Conservation (phyloP, 1,139 yeast species). For the Saccharomycopsis crataegensis region DNA sequence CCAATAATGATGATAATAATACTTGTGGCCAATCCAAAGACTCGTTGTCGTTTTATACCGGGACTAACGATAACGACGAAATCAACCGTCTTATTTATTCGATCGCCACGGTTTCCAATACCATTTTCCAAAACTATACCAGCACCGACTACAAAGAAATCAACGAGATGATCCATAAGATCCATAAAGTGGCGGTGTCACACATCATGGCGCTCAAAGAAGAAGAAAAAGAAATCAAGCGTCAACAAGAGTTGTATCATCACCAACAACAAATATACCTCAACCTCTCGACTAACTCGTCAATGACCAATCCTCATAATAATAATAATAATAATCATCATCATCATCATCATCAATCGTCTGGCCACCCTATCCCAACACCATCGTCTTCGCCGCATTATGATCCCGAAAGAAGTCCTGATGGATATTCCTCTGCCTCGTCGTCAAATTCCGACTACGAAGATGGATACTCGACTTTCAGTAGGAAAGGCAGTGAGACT, state of each 20-base stretch:
- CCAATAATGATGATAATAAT: not conserved
- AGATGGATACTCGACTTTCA: constrained; percentile 12
- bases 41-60: not conserved
- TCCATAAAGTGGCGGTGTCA: constrained; percentile 17
- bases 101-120: constrained; percentile 16
- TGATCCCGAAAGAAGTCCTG: constrained; percentile 3
- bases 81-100: constrained; percentile 12
- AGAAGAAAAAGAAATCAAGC: constrained; percentile 13
- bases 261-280: constrained; percentile 1
- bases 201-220: constrained; percentile 19
- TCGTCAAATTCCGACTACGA: constrained; percentile 9
- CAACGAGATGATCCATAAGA: constrained; percentile 14
- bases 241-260: not conserved
- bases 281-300: not conserved
- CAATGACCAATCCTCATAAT: too few species aligned
- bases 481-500: constrained; percentile 8
- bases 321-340: too few species aligned
- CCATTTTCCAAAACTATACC: constrained; percentile 14
- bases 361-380: not conserved
- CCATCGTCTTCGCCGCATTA: not conserved
- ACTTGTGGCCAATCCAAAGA: not conserved
- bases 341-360: not conserved
- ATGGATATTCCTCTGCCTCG: constrained; percentile 9
- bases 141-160: constrained; percentile 12
- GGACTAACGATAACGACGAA: constrained; percentile 5